Base-by-base conservation (phyloP, 192 early-diverging fungal species). In the Entomortierella parvispora region DNA sequence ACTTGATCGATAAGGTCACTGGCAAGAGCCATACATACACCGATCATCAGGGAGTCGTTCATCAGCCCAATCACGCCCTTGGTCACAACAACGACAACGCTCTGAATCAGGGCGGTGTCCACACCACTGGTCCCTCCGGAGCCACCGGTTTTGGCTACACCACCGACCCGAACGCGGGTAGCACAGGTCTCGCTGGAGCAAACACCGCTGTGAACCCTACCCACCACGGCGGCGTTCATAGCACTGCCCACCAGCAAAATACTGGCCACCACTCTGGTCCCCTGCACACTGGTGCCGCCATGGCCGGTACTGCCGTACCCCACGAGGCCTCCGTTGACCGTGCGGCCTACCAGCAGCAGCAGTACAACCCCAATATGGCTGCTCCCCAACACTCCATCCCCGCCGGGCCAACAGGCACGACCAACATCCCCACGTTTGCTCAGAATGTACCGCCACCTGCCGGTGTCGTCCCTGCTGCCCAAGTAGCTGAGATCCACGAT, bases 321-420 rank as follows among this genome's bases (percentile, higher is more conserved):
- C 59, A 62, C 12, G 51, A 65, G 20, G 44, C 31, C 18, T 34
- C 58, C 4, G 44, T 58, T 20, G 34, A 76, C 20, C 47, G 58
- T 20, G 28, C 58, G 11, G 65, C 72, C 4, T 76, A 76, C 65
- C 47, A 72, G 20, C 47, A 33, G 5, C 47, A 58, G 26, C 10
- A 46, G 22, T 7, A n/a, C 33, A 56, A 11, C 31, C 10, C 32
- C 4, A 26, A 15, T 17, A 20, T 22, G n/a, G 33, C 10, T 33
- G 42, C 33, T 32, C 18, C 50, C 12, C 44, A 55, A 20, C 54
- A 63, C 48, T 52, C 55, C 7, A 31, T 4, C 12, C 62, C 61
- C 17, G 71, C 57, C 11, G 71, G 71, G 9, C 71, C 63, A 7
- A 74, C 62, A 6, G 57, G 71, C 7, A 74, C 63, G 3, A 60